Evolutionary conservation across 2,329 filamentous ascomycete species (phyloP).

Genomic region (Bimuria novae-zelandiae): DNA sequence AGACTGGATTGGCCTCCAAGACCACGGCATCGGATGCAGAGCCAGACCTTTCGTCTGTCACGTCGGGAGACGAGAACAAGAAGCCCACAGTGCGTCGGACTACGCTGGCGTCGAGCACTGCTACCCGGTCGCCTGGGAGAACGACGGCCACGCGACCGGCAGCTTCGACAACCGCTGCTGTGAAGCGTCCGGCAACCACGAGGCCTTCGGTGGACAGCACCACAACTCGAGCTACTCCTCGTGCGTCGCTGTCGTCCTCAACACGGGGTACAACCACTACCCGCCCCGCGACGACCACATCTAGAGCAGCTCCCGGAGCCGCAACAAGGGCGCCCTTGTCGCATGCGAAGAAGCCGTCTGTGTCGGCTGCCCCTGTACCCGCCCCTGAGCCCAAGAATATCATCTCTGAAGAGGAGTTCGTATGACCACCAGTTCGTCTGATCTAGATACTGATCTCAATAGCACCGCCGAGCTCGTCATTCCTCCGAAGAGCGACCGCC

Average conservation of each 20-base stretch:
- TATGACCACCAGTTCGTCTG: not conserved
- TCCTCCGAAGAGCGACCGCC: conserved; percentile 26
- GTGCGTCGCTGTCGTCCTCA: conserved; percentile 33
- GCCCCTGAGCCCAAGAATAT: conserved; percentile 12
- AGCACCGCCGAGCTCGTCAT: conserved; percentile 24
- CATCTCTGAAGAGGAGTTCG: conserved; percentile 23
- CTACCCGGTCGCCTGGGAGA: conserved; percentile 30
- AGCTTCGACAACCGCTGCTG: conserved; percentile 21
- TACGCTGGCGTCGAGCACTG: conserved; percentile 21
- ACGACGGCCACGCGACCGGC: conserved; percentile 23
- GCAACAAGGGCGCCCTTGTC: conserved; percentile 26
- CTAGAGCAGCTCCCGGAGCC: conserved; percentile 23
- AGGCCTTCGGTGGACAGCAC: conserved; percentile 30
- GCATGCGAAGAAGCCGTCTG: conserved; percentile 39
- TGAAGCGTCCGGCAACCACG: conserved; percentile 38
- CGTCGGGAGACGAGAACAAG: conserved; percentile 45
- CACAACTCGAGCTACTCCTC: conserved; percentile 30
- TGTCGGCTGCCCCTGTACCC: conserved; percentile 20
- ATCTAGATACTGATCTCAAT: conserved; percentile 17
- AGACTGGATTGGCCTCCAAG: conserved; percentile 28
- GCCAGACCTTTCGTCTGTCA: conserved; percentile 40
- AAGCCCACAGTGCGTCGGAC: conserved; percentile 35
- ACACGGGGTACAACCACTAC: conserved; percentile 25
- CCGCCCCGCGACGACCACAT: conserved; percentile 27
- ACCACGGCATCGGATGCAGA: conserved; percentile 35